Base-by-base conservation (phyloP, 139 green algal genomes). In the Tetratostichococcus sp. region DNA sequence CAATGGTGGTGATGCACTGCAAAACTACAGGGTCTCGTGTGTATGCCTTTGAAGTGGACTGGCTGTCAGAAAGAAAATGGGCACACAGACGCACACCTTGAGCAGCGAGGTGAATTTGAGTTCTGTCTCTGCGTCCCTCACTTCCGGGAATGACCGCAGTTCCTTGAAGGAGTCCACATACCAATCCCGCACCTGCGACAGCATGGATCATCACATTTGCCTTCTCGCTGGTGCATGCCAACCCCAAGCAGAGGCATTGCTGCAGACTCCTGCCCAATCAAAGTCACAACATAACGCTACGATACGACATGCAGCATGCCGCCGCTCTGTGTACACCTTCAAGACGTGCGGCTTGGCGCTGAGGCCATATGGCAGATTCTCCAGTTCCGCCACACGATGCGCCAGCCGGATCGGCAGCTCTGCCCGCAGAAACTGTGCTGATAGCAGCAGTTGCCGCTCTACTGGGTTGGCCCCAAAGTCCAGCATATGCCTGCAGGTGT, bases 81-180 rank as follows among this genome's bases (percentile, higher is more conserved):
- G 65, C 1, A 6, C 33, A 4, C 25, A 14, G 16, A 21, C 69
- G 25, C 33, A 76, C 71, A 76, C 71, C 58, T 84, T 73, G 50
- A 98, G 80, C 74, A 97, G 79, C 21, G 91, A 76, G 30, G 95
- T 98, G 87, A 99, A 98, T 28, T 91, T 82, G 11, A 86, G 30
- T 80, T 99, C 96, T 43, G 97, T 93, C 8, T 72, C 71, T 14
- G 71, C 76, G 43, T 90, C 80, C 31, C 79, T 82, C 1, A 98
- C 85, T 26, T 78, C 43, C 0, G 86, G 88, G 68, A 98, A 97
- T 1, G 71, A 35, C 2, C 92, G 86, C 58, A 99, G 85, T 65
- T 98, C 96, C 28, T 88, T 85, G 86, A 98, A 99, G 0, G 91
- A 97, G 76, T 98, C 94, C 68, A 98, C 92, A 75, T 99, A 99